phyloP scores from a whole-genome alignment of 2,329 filamentous ascomycete species.

The Fusarium phyllophilum region DNA sequence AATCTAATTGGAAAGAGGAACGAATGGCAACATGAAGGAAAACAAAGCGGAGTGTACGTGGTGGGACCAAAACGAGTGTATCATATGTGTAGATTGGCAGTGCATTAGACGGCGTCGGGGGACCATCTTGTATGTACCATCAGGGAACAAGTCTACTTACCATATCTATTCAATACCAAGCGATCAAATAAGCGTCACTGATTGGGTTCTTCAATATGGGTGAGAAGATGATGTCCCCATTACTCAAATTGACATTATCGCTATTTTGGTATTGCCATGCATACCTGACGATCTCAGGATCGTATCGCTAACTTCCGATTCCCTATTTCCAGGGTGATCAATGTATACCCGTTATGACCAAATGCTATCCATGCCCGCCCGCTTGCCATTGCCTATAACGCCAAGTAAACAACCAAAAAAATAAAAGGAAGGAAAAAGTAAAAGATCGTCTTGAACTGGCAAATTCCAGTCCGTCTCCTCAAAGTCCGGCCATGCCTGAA shows the following conservation, averaged over 20 bases:
- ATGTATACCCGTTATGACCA: slow-evolving; percentile 5
- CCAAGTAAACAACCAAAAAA: slow-evolving; percentile 17
- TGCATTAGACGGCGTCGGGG: slow-evolving; percentile 59
- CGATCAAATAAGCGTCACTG: slow-evolving; percentile 30
- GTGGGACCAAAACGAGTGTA: slow-evolving; percentile 48
- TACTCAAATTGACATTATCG: slow-evolving; percentile 29
- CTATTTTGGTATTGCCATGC: slow-evolving; percentile 28
- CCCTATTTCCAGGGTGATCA: slow-evolving; percentile 7
- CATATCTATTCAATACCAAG: slow-evolving; percentile 43
- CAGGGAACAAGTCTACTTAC: slow-evolving; percentile 46
- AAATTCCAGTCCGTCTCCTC: background rate
- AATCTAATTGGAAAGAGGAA: slow-evolving; percentile 35
- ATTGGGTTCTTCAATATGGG: background rate
- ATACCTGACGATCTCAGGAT: slow-evolving; percentile 20
- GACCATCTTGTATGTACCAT: slow-evolving; percentile 50
- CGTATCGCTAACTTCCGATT: slow-evolving; percentile 22
- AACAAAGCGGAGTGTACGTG: slow-evolving; percentile 33
- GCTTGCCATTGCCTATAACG: slow-evolving; percentile 26
- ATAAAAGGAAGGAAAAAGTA: background rate
- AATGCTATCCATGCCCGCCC: slow-evolving; percentile 35
- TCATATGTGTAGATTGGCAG: slow-evolving; percentile 57
- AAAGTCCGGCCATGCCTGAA: background rate
- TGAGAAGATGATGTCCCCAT: slow-evolving; percentile 2
- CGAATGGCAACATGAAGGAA: slow-evolving; percentile 8
- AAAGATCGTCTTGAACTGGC: slow-evolving; percentile 13